A percentile compares a stretch with the other conserved stretches of the same genome.
Conservation (phyloP, 2,329 filamentous ascomycete genomes). For the Chaetomiaceae sp. region DNA sequence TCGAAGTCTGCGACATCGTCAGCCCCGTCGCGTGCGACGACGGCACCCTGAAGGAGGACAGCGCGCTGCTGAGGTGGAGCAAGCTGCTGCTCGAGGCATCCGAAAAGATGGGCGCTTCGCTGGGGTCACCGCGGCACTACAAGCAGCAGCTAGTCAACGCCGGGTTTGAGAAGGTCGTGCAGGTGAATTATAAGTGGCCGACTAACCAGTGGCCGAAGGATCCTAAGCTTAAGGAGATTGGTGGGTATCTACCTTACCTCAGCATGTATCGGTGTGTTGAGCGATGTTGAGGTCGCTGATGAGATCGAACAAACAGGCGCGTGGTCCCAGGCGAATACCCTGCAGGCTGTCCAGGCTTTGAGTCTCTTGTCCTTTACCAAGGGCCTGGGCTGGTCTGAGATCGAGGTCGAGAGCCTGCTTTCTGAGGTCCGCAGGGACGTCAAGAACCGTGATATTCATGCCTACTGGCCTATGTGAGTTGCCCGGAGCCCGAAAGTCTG, state of each 20-base stretch:
- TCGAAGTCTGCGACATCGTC: constrained; percentile 9
- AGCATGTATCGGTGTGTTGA: too few species aligned
- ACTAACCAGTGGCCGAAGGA: constrained; percentile 45
- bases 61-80: constrained; percentile 15
- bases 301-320: neutral
- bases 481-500: too few species aligned
- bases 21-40: constrained; percentile 32
- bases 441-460: constrained; percentile 5
- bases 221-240: constrained; percentile 40
- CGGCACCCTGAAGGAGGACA: constrained; percentile 25
- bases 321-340: neutral
- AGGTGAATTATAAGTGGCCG: constrained; percentile 43
- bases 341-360: neutral
- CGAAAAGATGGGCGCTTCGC: neutral
- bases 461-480: constrained; percentile 12
- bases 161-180: constrained; percentile 47
- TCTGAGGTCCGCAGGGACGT: constrained; percentile 17
- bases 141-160: constrained; percentile 40
- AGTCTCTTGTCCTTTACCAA: constrained; percentile 9
- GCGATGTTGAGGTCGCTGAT: neutral
- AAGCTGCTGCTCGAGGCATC: constrained; percentile 5
- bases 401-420: constrained; percentile 10
- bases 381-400: constrained; percentile 14
- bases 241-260: neutral
- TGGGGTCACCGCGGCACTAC: constrained; percentile 27